Conservation (phyloP, 2,329 filamentous ascomycete genomes). For the Ceratocystis cacaofunesta region DNA sequence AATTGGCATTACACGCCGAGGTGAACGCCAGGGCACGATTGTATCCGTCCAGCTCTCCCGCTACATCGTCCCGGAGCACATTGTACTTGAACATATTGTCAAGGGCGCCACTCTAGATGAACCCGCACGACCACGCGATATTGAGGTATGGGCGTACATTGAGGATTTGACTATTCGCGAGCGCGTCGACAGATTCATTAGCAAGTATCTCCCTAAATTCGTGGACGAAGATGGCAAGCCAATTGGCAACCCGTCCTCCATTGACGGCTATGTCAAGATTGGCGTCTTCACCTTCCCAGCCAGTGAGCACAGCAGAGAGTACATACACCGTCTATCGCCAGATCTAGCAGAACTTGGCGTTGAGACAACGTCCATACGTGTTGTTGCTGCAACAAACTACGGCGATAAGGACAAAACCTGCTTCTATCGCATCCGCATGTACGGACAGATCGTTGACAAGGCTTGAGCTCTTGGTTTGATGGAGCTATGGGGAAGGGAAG, state of each 20-base stretch:
- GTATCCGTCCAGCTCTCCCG: conserved; percentile 48
- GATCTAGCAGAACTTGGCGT: conserved; percentile 35
- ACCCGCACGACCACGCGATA: conserved; percentile 45
- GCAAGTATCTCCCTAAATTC: conserved; percentile 27
- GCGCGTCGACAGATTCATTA: conserved; percentile 31
- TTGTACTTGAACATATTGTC: conserved; percentile 60
- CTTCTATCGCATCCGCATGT: conserved; percentile 48
- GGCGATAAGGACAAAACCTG: conserved; percentile 46
- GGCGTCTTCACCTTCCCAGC: conserved; percentile 40
- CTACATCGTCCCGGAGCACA: conserved; percentile 48
- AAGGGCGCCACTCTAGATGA: conserved; percentile 46
- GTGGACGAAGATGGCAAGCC: conserved; percentile 18
- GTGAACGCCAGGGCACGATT: conserved; percentile 40
- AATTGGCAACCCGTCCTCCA: conserved; percentile 19
- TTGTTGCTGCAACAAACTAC: conserved; percentile 44
- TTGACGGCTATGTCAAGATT: conserved; percentile 39
- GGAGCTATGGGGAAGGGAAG: neutral
- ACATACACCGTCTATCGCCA: conserved; percentile 38
- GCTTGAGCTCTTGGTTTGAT: neutral
- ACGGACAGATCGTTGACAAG: conserved; percentile 29
- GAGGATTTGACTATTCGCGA: conserved; percentile 30
- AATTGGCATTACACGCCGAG: conserved; percentile 25
- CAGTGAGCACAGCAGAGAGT: conserved; percentile 29
- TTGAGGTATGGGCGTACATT: conserved; percentile 55
- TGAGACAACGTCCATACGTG: conserved; percentile 36